A percentile compares a stretch with the other conserved stretches of the same genome.
Evolutionary conservation across 1,139 yeast genomes (phyloP).

Genomic region (Saccharomyces hybrid): DNA sequence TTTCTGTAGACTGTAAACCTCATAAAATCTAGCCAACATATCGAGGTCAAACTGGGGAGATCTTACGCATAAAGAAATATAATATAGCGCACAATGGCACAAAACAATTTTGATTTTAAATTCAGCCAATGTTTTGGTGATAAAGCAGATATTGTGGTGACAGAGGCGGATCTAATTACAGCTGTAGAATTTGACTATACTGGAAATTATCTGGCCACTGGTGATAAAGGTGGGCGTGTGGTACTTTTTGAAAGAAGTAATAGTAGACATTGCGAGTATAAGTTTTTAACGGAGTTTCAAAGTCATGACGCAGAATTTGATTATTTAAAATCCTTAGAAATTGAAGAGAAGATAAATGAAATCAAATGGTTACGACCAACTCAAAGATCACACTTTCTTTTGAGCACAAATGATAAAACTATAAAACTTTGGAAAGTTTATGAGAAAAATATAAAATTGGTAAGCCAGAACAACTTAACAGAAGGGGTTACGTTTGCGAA

Average conservation of each 20-base stretch:
- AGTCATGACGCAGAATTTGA: constrained; percentile 98
- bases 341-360: constrained; percentile 96
- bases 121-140: constrained; percentile 95
- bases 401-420: constrained; percentile 94
- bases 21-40: background rate
- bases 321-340: constrained; percentile 88
- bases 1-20: background rate
- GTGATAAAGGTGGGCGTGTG: constrained; percentile 97
- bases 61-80: background rate
- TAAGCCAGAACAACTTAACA: constrained; percentile 73
- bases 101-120: constrained; percentile 36
- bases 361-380: constrained; percentile 92
- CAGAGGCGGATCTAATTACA: constrained; percentile 96
- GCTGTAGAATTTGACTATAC: constrained; percentile 95
- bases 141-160: constrained; percentile 92
- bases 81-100: constrained; percentile 10
- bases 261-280: constrained; percentile 77
- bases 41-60: background rate
- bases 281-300: constrained; percentile 94
- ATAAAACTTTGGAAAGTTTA: constrained; percentile 94
- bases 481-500: constrained; percentile 14
- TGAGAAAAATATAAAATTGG: constrained; percentile 87
- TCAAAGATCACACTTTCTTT: constrained; percentile 78
- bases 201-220: constrained; percentile 94
- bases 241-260: constrained; percentile 83